phyloP scores from a whole-genome alignment of 345 rosid species.

The Chamaenerion angustifolium region DNA sequence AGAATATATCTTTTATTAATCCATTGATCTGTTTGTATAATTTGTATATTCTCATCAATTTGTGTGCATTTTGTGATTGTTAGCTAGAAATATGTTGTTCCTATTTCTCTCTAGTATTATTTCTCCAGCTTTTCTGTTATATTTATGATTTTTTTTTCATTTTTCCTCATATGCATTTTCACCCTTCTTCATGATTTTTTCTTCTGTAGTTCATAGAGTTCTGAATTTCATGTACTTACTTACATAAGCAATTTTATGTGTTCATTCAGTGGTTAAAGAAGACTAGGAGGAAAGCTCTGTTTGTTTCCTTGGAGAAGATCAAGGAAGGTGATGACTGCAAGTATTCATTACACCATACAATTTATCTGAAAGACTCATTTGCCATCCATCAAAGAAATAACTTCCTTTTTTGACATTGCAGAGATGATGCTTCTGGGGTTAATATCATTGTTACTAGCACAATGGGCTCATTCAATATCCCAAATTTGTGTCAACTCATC shows the following conservation, averaged over 20 bases:
- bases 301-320: constrained; percentile 79
- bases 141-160: too few relatives aligned
- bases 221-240: neutral
- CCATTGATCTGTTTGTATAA: too few relatives aligned
- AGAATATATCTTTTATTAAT: constrained; percentile 1
- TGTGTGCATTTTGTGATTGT: too few relatives aligned
- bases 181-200: neutral
- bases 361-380: neutral
- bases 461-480: constrained; percentile 84
- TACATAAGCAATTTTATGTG: neutral
- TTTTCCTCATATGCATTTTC: neutral
- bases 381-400: neutral
- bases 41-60: too few relatives aligned
- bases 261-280: constrained; percentile 61
- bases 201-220: neutral
- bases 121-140: too few relatives aligned
- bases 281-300: constrained; percentile 75
- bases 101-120: too few relatives aligned
- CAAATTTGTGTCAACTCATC: constrained; percentile 82
- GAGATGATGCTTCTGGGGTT: constrained; percentile 98
- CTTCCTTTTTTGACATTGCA: constrained; percentile 7
- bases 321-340: constrained; percentile 46
- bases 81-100: too few relatives aligned
- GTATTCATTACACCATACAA: neutral
- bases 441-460: constrained; percentile 78